Evolutionary conservation across 768 basidiomycete species (phyloP), one percentile per base, ranked within the genome.

Genomic region (Pleurotus sapidus): DNA sequence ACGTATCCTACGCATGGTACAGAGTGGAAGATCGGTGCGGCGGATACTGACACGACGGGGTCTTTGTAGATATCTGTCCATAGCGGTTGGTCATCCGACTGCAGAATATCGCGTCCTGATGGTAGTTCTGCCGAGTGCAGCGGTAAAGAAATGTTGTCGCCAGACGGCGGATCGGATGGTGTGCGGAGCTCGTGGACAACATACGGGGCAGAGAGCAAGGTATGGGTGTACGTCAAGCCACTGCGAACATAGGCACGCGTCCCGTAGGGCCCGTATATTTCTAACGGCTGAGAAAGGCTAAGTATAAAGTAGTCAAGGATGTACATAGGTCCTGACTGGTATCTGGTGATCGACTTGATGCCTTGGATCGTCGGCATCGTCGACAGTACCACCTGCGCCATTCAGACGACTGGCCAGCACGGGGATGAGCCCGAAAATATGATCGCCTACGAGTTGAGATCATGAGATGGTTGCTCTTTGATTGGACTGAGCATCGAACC

Each of bases 251-350:
- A 93, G 23, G 88, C 84, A 20, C 93, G 86, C 1, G 90, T 91
- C 17, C 93, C 93, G 5, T 85, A 70, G 9, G 91, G 93, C 5
- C 93, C 93, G 62, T 93, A 95, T 51, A 95, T 91, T 68, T 95
- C 89, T 2, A 94, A 60, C 15, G 80, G 79, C 89, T 91, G 60
- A 14, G 34, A 37, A 15, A 46, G n/a, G 25, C 45, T 59, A 39
- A 59, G 46, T 20, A 46, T 9, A 50, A 46, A 27, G n/a, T 14
- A n/a, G 20, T 17, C 42, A 47, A 15, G 11, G 11, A 46, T n/a
- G 17, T 27, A 49, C n/a, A 7, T 12, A 54, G 23, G 8, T 25
- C 39, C 49, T 15, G 37, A 68, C 76, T 51, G 68, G 56, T 68
- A 68, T 25, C 64, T 58, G 39, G 70, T 64, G 48, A 25, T 77